Conservation (phyloP, 306 rosid species). For the Oemleria cerasiformis region DNA sequence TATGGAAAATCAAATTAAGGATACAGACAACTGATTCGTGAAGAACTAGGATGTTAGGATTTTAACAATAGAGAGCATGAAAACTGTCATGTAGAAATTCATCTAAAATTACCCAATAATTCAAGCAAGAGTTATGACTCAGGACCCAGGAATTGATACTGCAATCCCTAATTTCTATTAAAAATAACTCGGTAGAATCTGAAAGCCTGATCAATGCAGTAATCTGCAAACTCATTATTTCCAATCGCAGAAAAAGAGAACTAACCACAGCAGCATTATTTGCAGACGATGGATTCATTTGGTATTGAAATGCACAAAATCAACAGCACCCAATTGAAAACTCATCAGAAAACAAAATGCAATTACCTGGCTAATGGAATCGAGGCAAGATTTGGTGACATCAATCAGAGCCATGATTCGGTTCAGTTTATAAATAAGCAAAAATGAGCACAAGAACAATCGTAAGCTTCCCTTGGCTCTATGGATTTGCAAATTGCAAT, state of each 20-base stretch:
- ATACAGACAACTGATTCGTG: neutral
- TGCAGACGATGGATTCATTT: neutral
- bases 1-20: neutral
- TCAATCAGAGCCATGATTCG: conserved; percentile 63
- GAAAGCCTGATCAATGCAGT: conserved; percentile 5
- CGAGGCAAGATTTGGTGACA: conserved; percentile 65
- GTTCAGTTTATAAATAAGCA: conserved; percentile 7
- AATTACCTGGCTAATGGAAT: conserved; percentile 66
- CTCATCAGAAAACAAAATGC: neutral
- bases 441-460: neutral
- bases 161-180: neutral
- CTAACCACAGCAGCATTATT: neutral
- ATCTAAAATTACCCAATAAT: neutral
- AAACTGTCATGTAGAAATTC: neutral
- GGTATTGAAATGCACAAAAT: neutral
- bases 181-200: neutral
- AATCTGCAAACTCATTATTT: neutral
- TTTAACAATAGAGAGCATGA: neutral
- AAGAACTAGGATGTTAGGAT: neutral
- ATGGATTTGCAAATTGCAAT: neutral
- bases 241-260: neutral
- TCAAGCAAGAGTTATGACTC: neutral
- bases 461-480: neutral
- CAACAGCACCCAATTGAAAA: neutral
- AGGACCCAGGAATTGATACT: neutral